phyloP scores from a whole-genome alignment of 1,139 yeast genomes.

The Kazachstania sp. region DNA sequence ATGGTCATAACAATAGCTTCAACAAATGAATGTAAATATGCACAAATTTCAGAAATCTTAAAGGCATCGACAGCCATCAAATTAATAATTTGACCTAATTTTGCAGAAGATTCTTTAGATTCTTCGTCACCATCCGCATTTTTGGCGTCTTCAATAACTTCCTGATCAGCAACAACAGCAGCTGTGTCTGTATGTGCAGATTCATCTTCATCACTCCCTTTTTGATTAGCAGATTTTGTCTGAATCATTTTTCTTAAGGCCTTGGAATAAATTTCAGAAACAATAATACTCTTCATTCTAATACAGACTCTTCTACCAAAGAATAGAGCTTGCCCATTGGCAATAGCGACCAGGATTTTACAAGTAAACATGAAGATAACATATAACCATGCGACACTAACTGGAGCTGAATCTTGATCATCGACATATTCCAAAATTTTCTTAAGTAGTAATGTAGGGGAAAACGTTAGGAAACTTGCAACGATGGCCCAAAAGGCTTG shows the following conservation, averaged over 20 bases:
- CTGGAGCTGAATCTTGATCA: constrained; percentile 53
- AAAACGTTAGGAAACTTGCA: constrained; percentile 59
- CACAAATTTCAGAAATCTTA: constrained; percentile 86
- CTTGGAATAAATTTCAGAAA: constrained; percentile 87
- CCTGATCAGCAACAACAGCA: constrained; percentile 20
- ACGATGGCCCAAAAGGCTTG: constrained; percentile 67
- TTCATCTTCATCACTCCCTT: constrained; percentile 1
- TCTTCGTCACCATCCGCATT: constrained; percentile 33
- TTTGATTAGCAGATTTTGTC: constrained; percentile 10
- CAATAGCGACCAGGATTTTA: constrained; percentile 51
- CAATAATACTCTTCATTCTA: constrained; percentile 79
- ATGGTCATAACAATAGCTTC: constrained; percentile 63
- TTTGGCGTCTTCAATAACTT: constrained; percentile 20
- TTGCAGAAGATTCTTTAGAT: constrained; percentile 41
- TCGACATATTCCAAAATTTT: constrained; percentile 76
- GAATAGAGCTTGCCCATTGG: constrained; percentile 75
- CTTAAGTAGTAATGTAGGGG: constrained; percentile 74
- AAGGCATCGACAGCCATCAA: constrained; percentile 95
- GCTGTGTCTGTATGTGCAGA: constrained; percentile 29
- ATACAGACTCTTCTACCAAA: constrained; percentile 90
- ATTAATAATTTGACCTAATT: constrained; percentile 86
- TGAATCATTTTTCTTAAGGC: constrained; percentile 73
- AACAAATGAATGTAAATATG: constrained; percentile 75
- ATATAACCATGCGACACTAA: constrained; percentile 81
- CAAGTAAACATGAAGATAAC: constrained; percentile 64